These are phyloP conservation scores for Rutidosis leptorrhynchoides DNA, from an alignment of 129 eudicot genomes.

Conservation along the genomic window DNA sequence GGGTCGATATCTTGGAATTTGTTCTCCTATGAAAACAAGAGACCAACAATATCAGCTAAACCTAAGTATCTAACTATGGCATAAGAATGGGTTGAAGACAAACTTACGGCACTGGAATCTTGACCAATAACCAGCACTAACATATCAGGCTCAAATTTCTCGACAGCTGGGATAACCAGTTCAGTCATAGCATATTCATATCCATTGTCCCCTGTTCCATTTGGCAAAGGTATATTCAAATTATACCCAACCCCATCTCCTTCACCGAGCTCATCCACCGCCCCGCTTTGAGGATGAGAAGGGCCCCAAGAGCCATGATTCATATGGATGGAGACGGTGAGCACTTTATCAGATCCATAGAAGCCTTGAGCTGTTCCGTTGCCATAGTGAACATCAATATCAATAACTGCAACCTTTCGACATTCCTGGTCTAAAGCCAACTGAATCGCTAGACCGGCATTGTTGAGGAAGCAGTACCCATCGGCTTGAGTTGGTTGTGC, in stretches of 20 bases:
- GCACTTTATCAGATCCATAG: slow-evolving; percentile 63
- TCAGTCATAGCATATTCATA: slow-evolving; percentile 63
- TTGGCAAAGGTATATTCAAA: slow-evolving; percentile 83
- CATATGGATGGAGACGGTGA: slow-evolving; percentile 91
- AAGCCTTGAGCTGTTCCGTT: slow-evolving; percentile 98
- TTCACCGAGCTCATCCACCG: slow-evolving; percentile 70
- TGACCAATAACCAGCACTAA: slow-evolving; percentile 86
- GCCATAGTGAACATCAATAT: slow-evolving; percentile 94
- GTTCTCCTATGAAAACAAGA: too few species aligned
- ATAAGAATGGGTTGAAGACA: too few species aligned
- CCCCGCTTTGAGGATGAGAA: slow-evolving; percentile 86
- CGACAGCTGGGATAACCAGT: slow-evolving; percentile 72
- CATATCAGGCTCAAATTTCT: slow-evolving; percentile 71
- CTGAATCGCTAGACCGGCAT: slow-evolving; percentile 89
- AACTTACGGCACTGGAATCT: slow-evolving; percentile 97
- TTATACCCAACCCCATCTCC: slow-evolving; percentile 81
- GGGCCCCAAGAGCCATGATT: slow-evolving; percentile 98
- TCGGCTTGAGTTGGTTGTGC: slow-evolving; percentile 99
- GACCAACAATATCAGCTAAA: too few species aligned
- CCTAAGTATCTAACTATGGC: slow-evolving; percentile 12
- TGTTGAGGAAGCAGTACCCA: slow-evolving; percentile 91
- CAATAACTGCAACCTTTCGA: slow-evolving; percentile 60
- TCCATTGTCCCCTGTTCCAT: slow-evolving; percentile 91
- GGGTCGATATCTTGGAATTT: too few species aligned
- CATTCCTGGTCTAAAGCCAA: slow-evolving; percentile 61